Conservation (phyloP, 2,329 filamentous ascomycete species). For the Aspergillus sp. region DNA sequence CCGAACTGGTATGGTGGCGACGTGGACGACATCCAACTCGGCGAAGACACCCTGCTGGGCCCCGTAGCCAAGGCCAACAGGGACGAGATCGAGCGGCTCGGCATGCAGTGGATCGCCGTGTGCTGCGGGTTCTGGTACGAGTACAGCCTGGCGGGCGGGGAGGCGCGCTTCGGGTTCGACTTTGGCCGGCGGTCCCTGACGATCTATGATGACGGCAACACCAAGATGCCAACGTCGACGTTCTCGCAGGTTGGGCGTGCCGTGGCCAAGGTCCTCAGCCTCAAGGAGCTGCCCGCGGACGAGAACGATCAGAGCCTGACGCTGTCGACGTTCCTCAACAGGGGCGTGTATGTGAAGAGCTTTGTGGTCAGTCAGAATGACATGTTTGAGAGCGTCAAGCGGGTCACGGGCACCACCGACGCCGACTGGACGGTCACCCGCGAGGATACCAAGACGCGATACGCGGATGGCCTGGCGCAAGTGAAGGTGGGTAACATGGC, state of each 20-base stretch:
- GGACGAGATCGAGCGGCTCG: constrained; percentile 42
- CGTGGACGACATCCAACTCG: constrained; percentile 27
- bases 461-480: constrained; percentile 45
- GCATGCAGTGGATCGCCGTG: constrained; percentile 47
- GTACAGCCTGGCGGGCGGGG: constrained; percentile 44
- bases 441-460: constrained; percentile 50
- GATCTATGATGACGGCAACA: constrained; percentile 58
- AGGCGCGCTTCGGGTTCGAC: constrained; percentile 50
- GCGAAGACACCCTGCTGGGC: constrained; percentile 39
- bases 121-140: constrained; percentile 56
- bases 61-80: constrained; percentile 17
- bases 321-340: constrained; percentile 49
- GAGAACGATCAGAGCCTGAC: constrained; percentile 35
- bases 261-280: constrained; percentile 51
- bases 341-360: constrained; percentile 52
- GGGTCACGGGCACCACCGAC: constrained; percentile 57
- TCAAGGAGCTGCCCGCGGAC: constrained; percentile 44
- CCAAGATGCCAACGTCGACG: constrained; percentile 58
- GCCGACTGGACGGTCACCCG: constrained; percentile 60
- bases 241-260: constrained; percentile 57
- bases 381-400: constrained; percentile 62
- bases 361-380: constrained; percentile 63
- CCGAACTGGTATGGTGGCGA: constrained; percentile 49
- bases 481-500: constrained; percentile 44
- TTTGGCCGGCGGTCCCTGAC: constrained; percentile 43